Evolutionary conservation across 2,329 filamentous ascomycete genomes (phyloP).

Genomic region (Colletotrichum lini): DNA sequence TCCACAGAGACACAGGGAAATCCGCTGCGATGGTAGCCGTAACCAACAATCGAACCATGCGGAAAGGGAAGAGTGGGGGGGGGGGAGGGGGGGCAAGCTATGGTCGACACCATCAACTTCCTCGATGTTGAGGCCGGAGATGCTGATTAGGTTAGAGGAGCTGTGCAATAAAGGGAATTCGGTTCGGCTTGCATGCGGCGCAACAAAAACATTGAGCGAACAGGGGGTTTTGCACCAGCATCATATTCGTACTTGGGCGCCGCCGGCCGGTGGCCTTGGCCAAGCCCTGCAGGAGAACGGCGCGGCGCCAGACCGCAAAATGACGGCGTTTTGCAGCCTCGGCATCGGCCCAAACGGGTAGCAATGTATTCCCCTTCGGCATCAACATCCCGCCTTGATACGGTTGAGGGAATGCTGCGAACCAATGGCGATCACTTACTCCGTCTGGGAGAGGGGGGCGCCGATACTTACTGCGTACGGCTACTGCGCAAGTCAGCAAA

Average conservation of each 20-base stretch:
- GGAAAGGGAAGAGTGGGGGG: too few species aligned
- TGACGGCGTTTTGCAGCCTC: slow-evolving; percentile 32
- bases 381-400: slow-evolving; percentile 6
- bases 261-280: slow-evolving; percentile 8
- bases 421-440: not conserved
- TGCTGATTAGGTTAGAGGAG: not conserved
- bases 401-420: not conserved
- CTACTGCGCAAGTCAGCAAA: not conserved
- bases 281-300: slow-evolving; percentile 10
- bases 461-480: not conserved
- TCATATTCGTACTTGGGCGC: not conserved
- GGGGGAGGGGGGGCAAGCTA: not conserved
- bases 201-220: not conserved
- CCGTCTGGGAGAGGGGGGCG: not conserved
- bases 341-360: slow-evolving; percentile 11
- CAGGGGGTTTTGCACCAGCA: not conserved
- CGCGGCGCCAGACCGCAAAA: slow-evolving; percentile 23
- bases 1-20: not conserved
- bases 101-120: not conserved
- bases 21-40: not conserved
- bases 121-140: not conserved
- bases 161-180: not conserved
- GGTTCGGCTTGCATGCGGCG: not conserved
- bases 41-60: not conserved
- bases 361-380: slow-evolving; percentile 1